Evolutionary conservation across 495 filamentous ascomycete species (phyloP).

Genomic region (Cercophora sp.): DNA sequence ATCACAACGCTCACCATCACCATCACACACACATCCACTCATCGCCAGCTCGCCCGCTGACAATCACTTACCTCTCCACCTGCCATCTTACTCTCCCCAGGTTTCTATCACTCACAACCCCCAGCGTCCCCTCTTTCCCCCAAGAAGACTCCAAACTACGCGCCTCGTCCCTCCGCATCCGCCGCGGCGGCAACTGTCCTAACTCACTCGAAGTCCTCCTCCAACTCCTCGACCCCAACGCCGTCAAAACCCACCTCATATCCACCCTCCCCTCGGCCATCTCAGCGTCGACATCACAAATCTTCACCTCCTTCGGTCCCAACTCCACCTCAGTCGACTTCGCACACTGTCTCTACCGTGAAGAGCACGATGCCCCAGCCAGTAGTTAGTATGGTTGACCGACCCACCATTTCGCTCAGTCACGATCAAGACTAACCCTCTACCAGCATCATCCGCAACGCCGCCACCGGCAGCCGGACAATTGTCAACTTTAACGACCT

Average conservation of each 20-base stretch:
- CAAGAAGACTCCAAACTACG: constrained; percentile 69
- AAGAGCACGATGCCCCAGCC: constrained; percentile 52
- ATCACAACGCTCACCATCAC: not conserved
- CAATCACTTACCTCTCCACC: not conserved
- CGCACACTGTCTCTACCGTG: constrained; percentile 55
- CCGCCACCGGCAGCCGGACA: constrained; percentile 55
- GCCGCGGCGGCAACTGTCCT: constrained; percentile 68
- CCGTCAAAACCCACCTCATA: constrained; percentile 30
- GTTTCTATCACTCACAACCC: constrained; percentile 6
- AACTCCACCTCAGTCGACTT: constrained; percentile 35
- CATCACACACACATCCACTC: no score
- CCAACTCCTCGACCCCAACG: constrained; percentile 43
- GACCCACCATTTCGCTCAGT: no score
- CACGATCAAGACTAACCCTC: no score
- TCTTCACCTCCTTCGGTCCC: constrained; percentile 39
- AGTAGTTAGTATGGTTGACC: constrained; percentile 57
- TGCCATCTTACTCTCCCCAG: not conserved
- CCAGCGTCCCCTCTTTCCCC: constrained; percentile 62
- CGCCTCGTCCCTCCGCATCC: constrained; percentile 52
- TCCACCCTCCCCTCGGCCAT: constrained; percentile 34
- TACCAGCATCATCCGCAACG: constrained; percentile 65
- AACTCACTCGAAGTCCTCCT: constrained; percentile 67
- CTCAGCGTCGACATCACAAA: constrained; percentile 32
- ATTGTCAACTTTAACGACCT: constrained; percentile 68
- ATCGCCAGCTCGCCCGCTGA: not conserved